Conservation (phyloP, 805 yeast species). For the Isabelozyma heimii region DNA sequence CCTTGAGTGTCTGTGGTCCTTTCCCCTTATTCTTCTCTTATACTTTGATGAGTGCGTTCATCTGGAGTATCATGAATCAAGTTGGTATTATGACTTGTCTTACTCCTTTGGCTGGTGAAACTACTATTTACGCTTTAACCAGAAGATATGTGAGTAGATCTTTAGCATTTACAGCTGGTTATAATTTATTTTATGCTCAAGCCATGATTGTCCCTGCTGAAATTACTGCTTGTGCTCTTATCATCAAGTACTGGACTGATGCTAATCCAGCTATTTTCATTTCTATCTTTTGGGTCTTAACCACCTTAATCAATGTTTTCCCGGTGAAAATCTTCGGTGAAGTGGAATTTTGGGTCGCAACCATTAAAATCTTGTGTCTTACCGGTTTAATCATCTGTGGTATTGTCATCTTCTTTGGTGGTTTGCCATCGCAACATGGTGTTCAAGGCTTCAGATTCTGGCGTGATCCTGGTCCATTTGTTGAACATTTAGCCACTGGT, state of each 20-base stretch:
- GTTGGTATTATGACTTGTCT: conserved; percentile 16
- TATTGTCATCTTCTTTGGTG: conserved; percentile 20
- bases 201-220: conserved; percentile 18
- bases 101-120: conserved; percentile 17
- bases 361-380: conserved; percentile 15
- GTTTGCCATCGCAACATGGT: conserved; percentile 14
- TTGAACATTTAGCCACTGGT: conserved; percentile 29
- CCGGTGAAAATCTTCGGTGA: conserved; percentile 20
- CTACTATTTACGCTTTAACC: conserved; percentile 8
- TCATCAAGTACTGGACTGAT: conserved; percentile 22
- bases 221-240: conserved; percentile 19
- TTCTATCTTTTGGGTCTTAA: conserved; percentile 30
- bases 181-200: conserved; percentile 17
- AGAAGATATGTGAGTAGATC: conserved; percentile 8
- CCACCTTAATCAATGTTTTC: conserved; percentile 11
- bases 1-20: conserved; percentile 20
- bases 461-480: conserved; percentile 21
- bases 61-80: conserved; percentile 15
- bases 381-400: conserved; percentile 17
- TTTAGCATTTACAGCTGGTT: conserved; percentile 16
- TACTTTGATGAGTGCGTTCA: conserved; percentile 15
- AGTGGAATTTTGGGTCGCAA: conserved; percentile 17
- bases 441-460: conserved; percentile 21
- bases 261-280: conserved; percentile 47
- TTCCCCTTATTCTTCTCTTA: conserved; percentile 14